Conservation (phyloP, 2,329 filamentous ascomycete genomes). For the Myriosclerotinia scirpicola region DNA sequence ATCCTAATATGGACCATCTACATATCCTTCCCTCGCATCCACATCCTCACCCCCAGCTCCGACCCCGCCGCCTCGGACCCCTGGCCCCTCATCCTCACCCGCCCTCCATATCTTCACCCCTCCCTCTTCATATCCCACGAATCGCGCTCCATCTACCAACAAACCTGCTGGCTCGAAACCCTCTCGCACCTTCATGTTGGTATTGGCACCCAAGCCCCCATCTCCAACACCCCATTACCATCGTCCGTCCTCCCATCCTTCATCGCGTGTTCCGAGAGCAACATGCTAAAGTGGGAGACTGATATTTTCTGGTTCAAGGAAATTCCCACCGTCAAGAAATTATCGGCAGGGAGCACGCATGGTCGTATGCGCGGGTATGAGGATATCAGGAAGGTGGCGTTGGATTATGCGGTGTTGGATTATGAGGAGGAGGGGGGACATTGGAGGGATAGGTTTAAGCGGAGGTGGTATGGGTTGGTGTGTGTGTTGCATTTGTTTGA, state of each 20-base stretch:
- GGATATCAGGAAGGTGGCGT: slow-evolving; percentile 9
- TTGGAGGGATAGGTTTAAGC: slow-evolving; percentile 2
- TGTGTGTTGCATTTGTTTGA: slow-evolving; percentile 7
- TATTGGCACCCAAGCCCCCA: not conserved
- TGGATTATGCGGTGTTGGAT: slow-evolving; percentile 18
- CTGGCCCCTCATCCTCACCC: slow-evolving; percentile 2
- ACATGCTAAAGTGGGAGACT: not conserved
- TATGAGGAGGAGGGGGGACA: slow-evolving; percentile 6
- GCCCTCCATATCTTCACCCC: not conserved
- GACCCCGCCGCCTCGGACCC: slow-evolving; percentile 5
- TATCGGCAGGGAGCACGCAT: not conserved
- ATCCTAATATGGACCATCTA: slow-evolving; percentile 4
- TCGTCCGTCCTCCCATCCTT: not conserved
- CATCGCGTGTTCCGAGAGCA: not conserved
- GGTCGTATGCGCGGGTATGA: not conserved
- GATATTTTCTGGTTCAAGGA: slow-evolving; percentile 23
- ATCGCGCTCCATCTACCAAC: slow-evolving; percentile 12
- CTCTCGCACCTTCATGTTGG: not conserved
- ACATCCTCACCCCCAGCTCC: not conserved
- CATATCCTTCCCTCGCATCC: slow-evolving; percentile 8
- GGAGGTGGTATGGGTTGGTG: not conserved
- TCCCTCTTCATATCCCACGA: slow-evolving; percentile 9
- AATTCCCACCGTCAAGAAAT: not conserved
- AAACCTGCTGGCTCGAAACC: not conserved
- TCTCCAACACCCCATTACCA: not conserved